These are phyloP conservation scores for Chytriomyces hyalinus DNA, from an alignment of 192 early-diverging fungal species.

Conservation along the genomic window DNA sequence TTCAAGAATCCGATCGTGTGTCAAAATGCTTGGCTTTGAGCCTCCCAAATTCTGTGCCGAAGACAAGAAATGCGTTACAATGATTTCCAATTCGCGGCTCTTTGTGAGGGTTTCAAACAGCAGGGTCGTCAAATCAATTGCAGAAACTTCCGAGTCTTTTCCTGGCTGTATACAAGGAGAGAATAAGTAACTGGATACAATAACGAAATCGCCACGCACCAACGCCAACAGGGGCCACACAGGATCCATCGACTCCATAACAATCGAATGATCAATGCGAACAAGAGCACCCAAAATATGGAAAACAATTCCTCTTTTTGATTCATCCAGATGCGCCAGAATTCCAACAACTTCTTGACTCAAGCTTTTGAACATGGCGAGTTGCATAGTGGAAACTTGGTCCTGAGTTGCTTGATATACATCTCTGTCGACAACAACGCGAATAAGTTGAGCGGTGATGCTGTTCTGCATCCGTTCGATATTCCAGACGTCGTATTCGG, in stretches of 20 bases:
- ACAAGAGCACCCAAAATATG: background rate
- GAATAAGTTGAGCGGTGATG: background rate
- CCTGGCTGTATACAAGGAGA: background rate
- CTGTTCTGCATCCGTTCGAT: background rate
- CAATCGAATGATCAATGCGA: conserved; percentile 26
- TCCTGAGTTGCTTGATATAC: conserved; percentile 23
- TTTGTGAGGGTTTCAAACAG: conserved; percentile 20
- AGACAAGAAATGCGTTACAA: conserved; percentile 4
- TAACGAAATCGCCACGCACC: background rate
- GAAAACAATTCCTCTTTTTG: background rate
- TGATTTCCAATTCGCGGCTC: conserved; percentile 17
- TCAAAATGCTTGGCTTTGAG: background rate
- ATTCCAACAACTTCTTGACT: background rate
- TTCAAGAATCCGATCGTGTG: background rate
- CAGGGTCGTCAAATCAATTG: conserved; percentile 7
- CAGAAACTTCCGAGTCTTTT: conserved; percentile 4
- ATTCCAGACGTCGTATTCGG: background rate
- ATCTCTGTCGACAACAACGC: conserved; percentile 1
- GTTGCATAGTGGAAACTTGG: conserved; percentile 2
- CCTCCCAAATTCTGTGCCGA: background rate
- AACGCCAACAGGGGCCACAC: background rate
- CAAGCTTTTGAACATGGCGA: conserved; percentile 4
- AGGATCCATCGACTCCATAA: conserved; percentile 8
- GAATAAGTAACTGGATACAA: background rate
- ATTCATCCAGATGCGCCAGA: background rate